phyloP scores from a whole-genome alignment of 2,329 filamentous ascomycete species.

The Cadophora sp. region DNA sequence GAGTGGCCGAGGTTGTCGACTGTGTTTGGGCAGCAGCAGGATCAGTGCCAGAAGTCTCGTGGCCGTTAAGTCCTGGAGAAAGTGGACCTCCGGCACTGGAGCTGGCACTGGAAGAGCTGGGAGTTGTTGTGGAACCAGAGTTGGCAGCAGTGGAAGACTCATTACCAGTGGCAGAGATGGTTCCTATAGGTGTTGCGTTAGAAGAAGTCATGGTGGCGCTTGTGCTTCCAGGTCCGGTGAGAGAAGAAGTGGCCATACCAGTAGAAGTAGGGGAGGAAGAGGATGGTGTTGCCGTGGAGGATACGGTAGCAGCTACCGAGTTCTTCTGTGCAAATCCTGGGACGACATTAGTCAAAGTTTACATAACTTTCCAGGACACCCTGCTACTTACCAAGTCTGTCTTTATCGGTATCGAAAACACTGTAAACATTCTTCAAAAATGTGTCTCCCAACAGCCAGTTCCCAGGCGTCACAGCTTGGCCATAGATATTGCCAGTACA shows the following conservation, averaged over 20 bases:
- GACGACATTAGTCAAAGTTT: constrained; percentile 23
- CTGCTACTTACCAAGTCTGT: constrained; percentile 61
- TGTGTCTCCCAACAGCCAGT: constrained; percentile 84
- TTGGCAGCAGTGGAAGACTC: constrained; percentile 16
- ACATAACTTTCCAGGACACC: background rate
- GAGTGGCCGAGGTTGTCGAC: constrained; percentile 22
- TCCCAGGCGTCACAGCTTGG: constrained; percentile 64
- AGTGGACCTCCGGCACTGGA: background rate
- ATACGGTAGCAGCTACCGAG: constrained; percentile 20
- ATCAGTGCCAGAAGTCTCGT: constrained; percentile 45
- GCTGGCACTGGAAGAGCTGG: constrained; percentile 25
- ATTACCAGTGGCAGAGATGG: constrained; percentile 16
- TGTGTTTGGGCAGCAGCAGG: constrained; percentile 18
- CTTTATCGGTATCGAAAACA: constrained; percentile 79
- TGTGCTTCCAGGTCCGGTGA: constrained; percentile 18
- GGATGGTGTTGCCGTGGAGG: constrained; percentile 24
- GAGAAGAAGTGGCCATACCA: constrained; percentile 29
- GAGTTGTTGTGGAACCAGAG: constrained; percentile 31
- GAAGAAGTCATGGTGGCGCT: constrained; percentile 12
- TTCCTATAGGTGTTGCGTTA: constrained; percentile 23
- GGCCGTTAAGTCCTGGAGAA: constrained; percentile 47
- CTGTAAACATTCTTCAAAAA: constrained; percentile 92
- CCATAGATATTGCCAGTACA: constrained; percentile 80
- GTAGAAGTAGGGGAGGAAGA: constrained; percentile 32
- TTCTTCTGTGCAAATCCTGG: constrained; percentile 36